Percentiles rank a stretch among this genome's conserved stretches.
phyloP scores from a whole-genome alignment of 2,329 filamentous ascomycete species.

The Byssochlamys sp. region DNA sequence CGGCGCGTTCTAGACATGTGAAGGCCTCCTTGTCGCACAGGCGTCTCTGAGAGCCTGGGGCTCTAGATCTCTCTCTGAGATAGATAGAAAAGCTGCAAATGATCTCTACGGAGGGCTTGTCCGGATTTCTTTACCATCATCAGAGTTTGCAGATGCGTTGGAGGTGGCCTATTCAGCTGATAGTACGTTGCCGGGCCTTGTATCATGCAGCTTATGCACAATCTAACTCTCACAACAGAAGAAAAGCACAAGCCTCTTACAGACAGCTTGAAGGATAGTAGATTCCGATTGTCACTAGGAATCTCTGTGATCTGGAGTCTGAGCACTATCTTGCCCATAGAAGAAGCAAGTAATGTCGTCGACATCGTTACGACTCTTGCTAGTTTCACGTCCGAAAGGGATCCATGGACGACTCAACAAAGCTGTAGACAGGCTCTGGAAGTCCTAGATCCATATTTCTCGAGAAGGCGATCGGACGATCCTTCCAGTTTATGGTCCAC shows the following conservation, averaged over 20 bases:
- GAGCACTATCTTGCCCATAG: slow-evolving; percentile 10
- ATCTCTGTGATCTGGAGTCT: slow-evolving; percentile 19
- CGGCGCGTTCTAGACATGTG: slow-evolving; percentile 16
- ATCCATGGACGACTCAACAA: slow-evolving; percentile 28
- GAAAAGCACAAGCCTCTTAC: slow-evolving; percentile 8
- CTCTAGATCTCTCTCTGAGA: slow-evolving; percentile 8
- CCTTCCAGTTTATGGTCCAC: slow-evolving; percentile 10
- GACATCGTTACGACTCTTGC: slow-evolving; percentile 24
- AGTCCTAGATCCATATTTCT: slow-evolving; percentile 10
- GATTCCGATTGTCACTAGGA: slow-evolving; percentile 20
- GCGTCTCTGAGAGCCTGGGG: slow-evolving; percentile 14
- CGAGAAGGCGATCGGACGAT: slow-evolving; percentile 1
- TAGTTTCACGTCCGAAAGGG: slow-evolving; percentile 20
- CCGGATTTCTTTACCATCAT: slow-evolving; percentile 20
- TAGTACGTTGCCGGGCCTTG: slow-evolving; percentile 2
- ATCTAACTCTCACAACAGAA: slow-evolving; percentile 3
- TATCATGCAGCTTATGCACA: not conserved
- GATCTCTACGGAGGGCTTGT: slow-evolving; percentile 25
- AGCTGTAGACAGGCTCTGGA: slow-evolving; percentile 10
- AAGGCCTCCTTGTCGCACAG: slow-evolving; percentile 22
- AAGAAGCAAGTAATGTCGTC: slow-evolving; percentile 10
- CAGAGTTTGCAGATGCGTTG: slow-evolving; percentile 19
- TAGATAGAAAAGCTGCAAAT: slow-evolving; percentile 16
- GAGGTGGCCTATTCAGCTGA: slow-evolving; percentile 16
- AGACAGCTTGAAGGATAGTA: slow-evolving; percentile 14